phyloP scores from a whole-genome alignment of 1,284 basidiomycete species.

The Puccinia novopanici region DNA sequence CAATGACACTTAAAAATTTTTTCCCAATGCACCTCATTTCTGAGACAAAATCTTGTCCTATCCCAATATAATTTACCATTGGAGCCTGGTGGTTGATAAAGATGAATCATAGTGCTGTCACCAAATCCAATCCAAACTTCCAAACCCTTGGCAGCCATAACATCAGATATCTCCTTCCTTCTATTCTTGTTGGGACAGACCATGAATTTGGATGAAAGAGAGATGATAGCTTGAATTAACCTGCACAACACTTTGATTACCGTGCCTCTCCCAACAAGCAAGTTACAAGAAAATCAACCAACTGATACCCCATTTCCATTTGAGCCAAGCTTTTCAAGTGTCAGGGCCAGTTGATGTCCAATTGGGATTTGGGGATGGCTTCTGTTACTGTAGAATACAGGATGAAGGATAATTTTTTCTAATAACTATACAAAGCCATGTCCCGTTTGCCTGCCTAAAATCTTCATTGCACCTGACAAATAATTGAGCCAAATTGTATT shows the following conservation, averaged over 20 bases:
- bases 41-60: too few species aligned
- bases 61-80: constrained; percentile 14
- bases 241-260: neutral
- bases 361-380: too few species aligned
- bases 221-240: neutral
- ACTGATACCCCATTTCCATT: neutral
- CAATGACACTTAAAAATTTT: too few species aligned
- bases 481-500: too few species aligned
- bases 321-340: too few species aligned
- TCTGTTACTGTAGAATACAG: too few species aligned
- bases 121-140: neutral
- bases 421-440: too few species aligned
- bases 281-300: neutral
- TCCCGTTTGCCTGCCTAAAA: too few species aligned
- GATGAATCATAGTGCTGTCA: neutral
- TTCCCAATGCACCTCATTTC: too few species aligned
- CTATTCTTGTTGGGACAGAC: neutral
- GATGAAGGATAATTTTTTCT: too few species aligned
- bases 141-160: neutral
- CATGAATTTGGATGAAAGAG: neutral
- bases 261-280: neutral
- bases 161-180: neutral
- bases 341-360: too few species aligned
- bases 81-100: constrained; percentile 2
- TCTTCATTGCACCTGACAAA: too few species aligned